A percentile compares a stretch with the other conserved stretches of the same genome.
Conservation (phyloP, 352 stramenopile genomes). For the Globisporangium recalcitrans region DNA sequence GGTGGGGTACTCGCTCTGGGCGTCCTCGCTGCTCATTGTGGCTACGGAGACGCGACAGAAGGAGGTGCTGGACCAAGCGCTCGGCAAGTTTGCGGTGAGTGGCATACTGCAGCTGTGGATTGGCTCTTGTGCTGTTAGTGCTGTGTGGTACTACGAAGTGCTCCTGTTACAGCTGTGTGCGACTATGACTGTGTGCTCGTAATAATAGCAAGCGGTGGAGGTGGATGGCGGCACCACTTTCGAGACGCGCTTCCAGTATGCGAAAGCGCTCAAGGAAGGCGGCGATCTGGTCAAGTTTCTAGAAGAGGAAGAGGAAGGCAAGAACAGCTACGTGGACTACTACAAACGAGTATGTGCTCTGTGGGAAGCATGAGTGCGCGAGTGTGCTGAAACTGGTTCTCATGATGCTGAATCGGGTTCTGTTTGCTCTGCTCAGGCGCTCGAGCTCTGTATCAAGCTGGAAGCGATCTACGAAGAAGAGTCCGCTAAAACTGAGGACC, state of each 20-base stretch:
- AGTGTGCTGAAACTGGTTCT: background rate
- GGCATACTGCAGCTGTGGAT: too few species aligned
- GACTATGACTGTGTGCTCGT: too few species aligned
- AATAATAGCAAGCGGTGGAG: constrained; percentile 65
- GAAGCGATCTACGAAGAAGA: constrained; percentile 37
- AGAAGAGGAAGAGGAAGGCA: constrained; percentile 5
- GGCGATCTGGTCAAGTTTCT: constrained; percentile 63
- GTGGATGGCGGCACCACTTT: constrained; percentile 80
- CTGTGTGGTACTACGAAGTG: background rate
- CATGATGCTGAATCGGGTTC: background rate
- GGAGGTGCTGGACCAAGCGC: constrained; percentile 48
- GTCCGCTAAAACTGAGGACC: constrained; percentile 6
- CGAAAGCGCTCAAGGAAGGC: constrained; percentile 70
- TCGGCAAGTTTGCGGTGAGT: constrained; percentile 52
- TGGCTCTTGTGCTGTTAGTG: background rate
- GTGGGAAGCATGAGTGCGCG: background rate
- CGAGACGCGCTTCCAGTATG: constrained; percentile 75
- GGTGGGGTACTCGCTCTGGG: constrained; percentile 76
- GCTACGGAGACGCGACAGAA: constrained; percentile 62
- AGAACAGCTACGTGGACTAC: constrained; percentile 13
- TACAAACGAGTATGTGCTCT: constrained; percentile 17
- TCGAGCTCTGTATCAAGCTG: constrained; percentile 25
- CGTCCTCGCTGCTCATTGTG: constrained; percentile 68
- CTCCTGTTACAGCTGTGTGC: too few species aligned
- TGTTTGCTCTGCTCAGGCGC: constrained; percentile 11